Evolutionary conservation across 2,329 filamentous ascomycete genomes (phyloP), one percentile per base, ranked within the genome.

Genomic region (Aspergillus novoparasiticus): DNA sequence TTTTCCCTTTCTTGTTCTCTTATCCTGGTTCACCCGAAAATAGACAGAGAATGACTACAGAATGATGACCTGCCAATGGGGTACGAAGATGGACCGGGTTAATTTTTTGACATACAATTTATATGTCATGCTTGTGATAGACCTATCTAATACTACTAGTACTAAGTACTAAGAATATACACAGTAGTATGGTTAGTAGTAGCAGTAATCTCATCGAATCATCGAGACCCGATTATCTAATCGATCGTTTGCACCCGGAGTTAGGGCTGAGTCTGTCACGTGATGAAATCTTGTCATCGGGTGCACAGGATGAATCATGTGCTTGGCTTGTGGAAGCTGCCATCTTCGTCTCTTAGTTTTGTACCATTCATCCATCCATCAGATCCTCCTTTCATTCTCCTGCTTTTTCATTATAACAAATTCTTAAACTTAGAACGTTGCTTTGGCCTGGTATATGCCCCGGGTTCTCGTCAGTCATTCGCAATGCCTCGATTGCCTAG

Each of bases 401-500:
- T 21, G 23, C 32, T 26, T 3, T 10, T 11, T n/a, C 32, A 30
- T 59, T 23, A 32, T 23, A n/a, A 21, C 6, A 48, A 26, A 21
- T 36, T 14, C 32, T 14, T 14, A 30, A 45, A 45, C 41, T 26
- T 34, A 8, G 45, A 19, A 26, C 45, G 12, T 16, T 45, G 21
- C 30, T 26, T 28, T 11, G 21, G 30, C 56, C 53, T 39, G 46
- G 64, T 60, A 68, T 66, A 69, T 70, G 68, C 60, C 26, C 55
- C 58, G 30, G 43, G 28, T 63, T 59, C 56, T 54, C 32, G 32
- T 41, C 57, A 16, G 48, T 56, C 23, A 28, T 54, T 58, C 67
- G 59, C 59, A 63, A 64, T 69, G 63, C 62, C 54, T 58, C 62
- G 43, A 62, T 60, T 61, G 57, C 61, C 59, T 61, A 60, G 55